Evolutionary conservation across 495 filamentous ascomycete genomes (phyloP).

Genomic region (Evansstolkia leycettana): DNA sequence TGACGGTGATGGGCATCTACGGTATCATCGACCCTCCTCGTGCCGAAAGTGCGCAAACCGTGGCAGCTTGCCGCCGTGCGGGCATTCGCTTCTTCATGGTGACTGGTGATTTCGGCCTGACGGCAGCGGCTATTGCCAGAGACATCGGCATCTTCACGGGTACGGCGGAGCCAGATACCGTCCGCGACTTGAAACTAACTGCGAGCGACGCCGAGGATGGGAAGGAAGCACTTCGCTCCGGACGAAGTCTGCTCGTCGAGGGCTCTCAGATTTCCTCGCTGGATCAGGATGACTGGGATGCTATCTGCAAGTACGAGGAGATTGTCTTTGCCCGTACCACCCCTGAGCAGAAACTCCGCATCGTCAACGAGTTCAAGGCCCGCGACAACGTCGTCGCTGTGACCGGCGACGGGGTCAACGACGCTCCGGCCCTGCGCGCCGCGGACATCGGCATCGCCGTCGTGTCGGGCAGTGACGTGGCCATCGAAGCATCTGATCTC

Average conservation of each 20-base stretch:
- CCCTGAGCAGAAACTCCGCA: conserved; percentile 65
- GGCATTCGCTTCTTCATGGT: conserved; percentile 52
- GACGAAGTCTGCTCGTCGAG: conserved; percentile 24
- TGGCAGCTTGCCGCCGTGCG: conserved; percentile 39
- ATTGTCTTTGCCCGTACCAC: conserved; percentile 65
- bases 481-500: conserved; percentile 76
- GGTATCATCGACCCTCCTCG: conserved; percentile 54
- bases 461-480: conserved; percentile 45
- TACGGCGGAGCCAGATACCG: conserved; percentile 20
- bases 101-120: conserved; percentile 62
- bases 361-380: conserved; percentile 54
- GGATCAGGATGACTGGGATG: conserved; percentile 44
- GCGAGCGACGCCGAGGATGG: not conserved
- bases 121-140: conserved; percentile 54
- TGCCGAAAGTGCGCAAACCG: conserved; percentile 40
- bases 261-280: conserved; percentile 47
- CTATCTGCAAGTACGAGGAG: conserved; percentile 44
- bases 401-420: conserved; percentile 60
- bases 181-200: conserved; percentile 10
- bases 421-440: conserved; percentile 51
- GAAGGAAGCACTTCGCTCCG: conserved; percentile 5
- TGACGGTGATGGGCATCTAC: conserved; percentile 37
- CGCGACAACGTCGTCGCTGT: conserved; percentile 60
- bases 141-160: conserved; percentile 54
- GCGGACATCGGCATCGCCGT: conserved; percentile 60